Conservation (phyloP, 225 moss, liverwort and hornwort genomes). For the Physcomitrellopsis africana region DNA sequence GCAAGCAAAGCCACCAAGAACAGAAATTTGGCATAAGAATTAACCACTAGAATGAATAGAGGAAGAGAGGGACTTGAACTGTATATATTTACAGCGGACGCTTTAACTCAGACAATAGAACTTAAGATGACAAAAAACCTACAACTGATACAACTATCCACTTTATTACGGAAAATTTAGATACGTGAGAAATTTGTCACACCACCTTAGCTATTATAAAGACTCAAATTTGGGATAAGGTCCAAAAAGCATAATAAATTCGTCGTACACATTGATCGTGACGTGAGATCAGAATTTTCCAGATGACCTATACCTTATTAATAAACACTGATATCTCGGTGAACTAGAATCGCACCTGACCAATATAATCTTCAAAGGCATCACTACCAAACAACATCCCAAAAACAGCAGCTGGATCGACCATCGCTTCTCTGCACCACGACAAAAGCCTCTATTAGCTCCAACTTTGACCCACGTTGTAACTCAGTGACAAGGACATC, state of each 20-base stretch:
- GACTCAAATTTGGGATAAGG: too few relatives aligned
- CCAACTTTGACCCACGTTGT: neutral
- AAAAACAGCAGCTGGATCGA: conserved; percentile 86
- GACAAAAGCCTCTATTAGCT: conserved; percentile 9
- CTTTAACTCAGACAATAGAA: too few relatives aligned
- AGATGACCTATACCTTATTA: neutral
- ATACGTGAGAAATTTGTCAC: too few relatives aligned
- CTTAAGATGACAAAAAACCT: too few relatives aligned
- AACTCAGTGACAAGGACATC: neutral
- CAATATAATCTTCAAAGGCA: conserved; percentile 79
- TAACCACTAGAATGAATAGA: too few relatives aligned
- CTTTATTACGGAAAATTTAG: too few relatives aligned
- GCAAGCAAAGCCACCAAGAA: conserved; percentile 11
- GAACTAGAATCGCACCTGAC: conserved; percentile 44
- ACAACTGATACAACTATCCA: too few relatives aligned
- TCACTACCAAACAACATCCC: conserved; percentile 96
- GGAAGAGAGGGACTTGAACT: too few relatives aligned
- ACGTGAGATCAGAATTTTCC: neutral
- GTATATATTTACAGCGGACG: too few relatives aligned
- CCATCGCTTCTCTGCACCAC: conserved; percentile 77
- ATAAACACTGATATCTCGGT: too few relatives aligned
- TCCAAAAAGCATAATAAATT: neutral
- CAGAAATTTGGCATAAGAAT: neutral
- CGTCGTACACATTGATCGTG: neutral
- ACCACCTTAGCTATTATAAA: too few relatives aligned